Conservation (phyloP, 441 rosid genomes). For the Francoa sonchifolia region DNA sequence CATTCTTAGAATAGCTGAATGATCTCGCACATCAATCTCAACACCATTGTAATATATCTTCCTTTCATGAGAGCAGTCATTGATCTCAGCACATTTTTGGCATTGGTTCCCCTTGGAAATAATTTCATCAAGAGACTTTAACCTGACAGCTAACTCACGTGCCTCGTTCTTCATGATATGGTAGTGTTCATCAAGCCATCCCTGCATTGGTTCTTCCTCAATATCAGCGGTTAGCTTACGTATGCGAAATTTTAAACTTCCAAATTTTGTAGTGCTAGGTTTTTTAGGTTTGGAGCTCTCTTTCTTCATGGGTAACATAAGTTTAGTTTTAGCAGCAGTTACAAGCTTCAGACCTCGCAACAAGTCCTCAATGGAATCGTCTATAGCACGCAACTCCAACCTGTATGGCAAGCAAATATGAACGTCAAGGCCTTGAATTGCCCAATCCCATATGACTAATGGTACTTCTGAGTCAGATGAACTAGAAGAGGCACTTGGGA, state of each 20-base stretch:
- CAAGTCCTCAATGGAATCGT: conserved; percentile 96
- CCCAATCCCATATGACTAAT: conserved; percentile 82
- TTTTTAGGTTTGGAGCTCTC: conserved; percentile 66
- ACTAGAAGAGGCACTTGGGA: conserved; percentile 54
- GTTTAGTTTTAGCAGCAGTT: conserved; percentile 54
- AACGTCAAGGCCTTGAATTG: conserved; percentile 86
- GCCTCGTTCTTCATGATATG: conserved; percentile 79
- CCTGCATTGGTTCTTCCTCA: conserved; percentile 98
- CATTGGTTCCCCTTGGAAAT: conserved; percentile 30
- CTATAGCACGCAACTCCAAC: conserved; percentile 94
- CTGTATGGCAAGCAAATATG: conserved; percentile 90
- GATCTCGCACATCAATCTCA: conserved; percentile 56
- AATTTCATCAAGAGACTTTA: conserved; percentile 73
- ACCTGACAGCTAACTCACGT: conserved; percentile 82
- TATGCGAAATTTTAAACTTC: conserved; percentile 60
- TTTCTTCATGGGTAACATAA: conserved; percentile 42
- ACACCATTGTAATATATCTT: conserved; percentile 43
- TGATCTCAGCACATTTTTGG: conserved; percentile 46
- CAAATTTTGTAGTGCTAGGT: conserved; percentile 56
- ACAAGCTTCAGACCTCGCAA: conserved; percentile 77
- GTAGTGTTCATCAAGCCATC: conserved; percentile 99
- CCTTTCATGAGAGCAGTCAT: conserved; percentile 38
- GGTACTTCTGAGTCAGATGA: conserved; percentile 39
- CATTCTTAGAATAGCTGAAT: conserved; percentile 42
- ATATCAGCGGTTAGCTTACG: conserved; percentile 81